Evolutionary conservation across 1,284 basidiomycete species (phyloP).

Genomic region (Exsudoporus floridanus): DNA sequence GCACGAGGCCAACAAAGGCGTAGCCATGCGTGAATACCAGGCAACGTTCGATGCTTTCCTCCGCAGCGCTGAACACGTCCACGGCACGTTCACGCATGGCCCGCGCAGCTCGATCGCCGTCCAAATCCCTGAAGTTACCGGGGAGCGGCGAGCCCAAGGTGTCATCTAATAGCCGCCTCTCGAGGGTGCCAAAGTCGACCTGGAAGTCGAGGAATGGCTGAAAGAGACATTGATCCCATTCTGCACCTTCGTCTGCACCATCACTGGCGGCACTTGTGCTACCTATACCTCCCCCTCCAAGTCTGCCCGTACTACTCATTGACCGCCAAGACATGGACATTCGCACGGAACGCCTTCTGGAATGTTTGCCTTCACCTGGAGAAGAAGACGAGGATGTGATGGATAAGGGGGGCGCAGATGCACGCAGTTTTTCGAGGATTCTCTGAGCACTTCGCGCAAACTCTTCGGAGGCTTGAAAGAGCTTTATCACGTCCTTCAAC

Average conservation of each 20-base stretch:
- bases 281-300: constrained; percentile 13
- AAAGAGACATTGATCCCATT: constrained; percentile 88
- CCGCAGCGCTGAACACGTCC: constrained; percentile 73
- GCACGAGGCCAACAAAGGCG: constrained; percentile 69
- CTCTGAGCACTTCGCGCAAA: constrained; percentile 72
- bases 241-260: constrained; percentile 43
- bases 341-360: constrained; percentile 59
- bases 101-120: constrained; percentile 62
- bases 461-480: constrained; percentile 76
- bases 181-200: constrained; percentile 75
- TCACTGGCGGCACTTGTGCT: constrained; percentile 3
- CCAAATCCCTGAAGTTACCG: constrained; percentile 39
- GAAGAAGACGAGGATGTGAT: constrained; percentile 25
- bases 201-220: constrained; percentile 92
- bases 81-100: constrained; percentile 69
- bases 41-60: constrained; percentile 77
- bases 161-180: constrained; percentile 64
- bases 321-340: constrained; percentile 73
- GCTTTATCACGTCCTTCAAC: constrained; percentile 67
- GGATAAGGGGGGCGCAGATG: constrained; percentile 38
- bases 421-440: constrained; percentile 72
- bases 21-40: constrained; percentile 85
- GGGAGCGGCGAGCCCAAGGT: constrained; percentile 41
- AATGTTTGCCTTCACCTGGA: constrained; percentile 24
- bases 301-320: constrained; percentile 25